Evolutionary conservation across 2,329 filamentous ascomycete species (phyloP), one percentile per base, ranked within the genome.

Genomic region (Sclerotinia sclerotiorum): DNA sequence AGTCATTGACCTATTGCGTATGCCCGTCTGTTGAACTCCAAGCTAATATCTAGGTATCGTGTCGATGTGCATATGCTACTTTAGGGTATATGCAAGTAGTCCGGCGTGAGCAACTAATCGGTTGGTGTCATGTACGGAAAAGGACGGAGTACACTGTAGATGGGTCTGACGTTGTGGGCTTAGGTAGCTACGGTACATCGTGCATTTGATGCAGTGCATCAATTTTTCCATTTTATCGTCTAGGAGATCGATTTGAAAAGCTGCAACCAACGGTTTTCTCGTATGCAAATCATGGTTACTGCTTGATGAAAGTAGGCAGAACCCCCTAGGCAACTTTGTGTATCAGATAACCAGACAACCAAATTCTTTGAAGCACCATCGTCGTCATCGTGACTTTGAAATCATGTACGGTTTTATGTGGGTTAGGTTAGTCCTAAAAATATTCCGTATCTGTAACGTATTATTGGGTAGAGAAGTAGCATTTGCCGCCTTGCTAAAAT

Each of bases 31-130:
- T 51, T 39, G 8, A 13, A 51, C 15, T 15, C n/a, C 5, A 13
- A 29, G 29, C 60, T 62, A 51, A 46, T 55, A 55, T 35, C 49
- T 44, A 65, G 49, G 49, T 65, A 55, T 55, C 39, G 49, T 42
- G n/a, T 65, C 62, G 35, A 56, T 24, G 19, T 65, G 48, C 62
- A 42, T 64, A 65, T 65, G 11, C 48, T 52, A 64, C 32, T 42
- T 39, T 39, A 39, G 32, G 52, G 61, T 21, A 48, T 55, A 65
- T 65, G 48, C 32, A 19, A 54, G 35, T n/a, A 27, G 46, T 49
- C n/a, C 46, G 29, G 60, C 60, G 60, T 39, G 60, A 63, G 29
- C 46, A 63, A 54, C 55, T 65, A 65, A 55, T 65, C 62, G 62
- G 48, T 56, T 19, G 49, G 62, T 44, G 62, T 39, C 27, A 55